Conservation (phyloP, 345 rosid genomes). For the Populus davidiana region DNA sequence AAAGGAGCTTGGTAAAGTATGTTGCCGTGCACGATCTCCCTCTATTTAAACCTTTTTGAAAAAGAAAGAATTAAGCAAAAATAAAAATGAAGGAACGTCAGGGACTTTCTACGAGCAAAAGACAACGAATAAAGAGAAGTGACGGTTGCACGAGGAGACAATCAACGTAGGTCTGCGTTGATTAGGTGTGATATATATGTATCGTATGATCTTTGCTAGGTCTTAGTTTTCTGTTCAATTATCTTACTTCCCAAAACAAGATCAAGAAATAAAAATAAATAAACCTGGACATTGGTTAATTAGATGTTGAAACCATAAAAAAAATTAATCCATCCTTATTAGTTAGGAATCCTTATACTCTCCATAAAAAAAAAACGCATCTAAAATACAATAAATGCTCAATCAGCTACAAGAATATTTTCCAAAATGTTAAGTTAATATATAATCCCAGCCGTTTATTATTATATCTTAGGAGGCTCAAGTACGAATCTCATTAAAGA, state of each 20-base stretch:
- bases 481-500: too few species aligned
- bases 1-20: not conserved
- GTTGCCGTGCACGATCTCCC: not conserved
- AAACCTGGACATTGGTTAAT: not conserved
- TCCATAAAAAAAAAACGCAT: too few species aligned
- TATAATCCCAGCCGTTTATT: too few species aligned
- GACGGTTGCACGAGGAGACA: not conserved
- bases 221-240: not conserved
- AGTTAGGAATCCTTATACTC: not conserved
- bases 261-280: not conserved
- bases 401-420: too few species aligned
- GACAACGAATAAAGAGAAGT: not conserved
- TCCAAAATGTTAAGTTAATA: too few species aligned
- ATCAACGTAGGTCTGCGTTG: not conserved
- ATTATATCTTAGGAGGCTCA: too few species aligned
- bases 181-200: not conserved
- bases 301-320: not conserved
- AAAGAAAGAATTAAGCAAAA: not conserved
- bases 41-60: not conserved
- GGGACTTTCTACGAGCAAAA: too few species aligned
- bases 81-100: not conserved
- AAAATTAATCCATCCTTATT: not conserved
- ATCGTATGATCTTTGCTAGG: not conserved
- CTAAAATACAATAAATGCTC: too few species aligned
- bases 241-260: not conserved